Evolutionary conservation across 179 eudicot species (phyloP), one percentile per base, ranked within the genome.

Genomic region (Spinacia oleracea): DNA sequence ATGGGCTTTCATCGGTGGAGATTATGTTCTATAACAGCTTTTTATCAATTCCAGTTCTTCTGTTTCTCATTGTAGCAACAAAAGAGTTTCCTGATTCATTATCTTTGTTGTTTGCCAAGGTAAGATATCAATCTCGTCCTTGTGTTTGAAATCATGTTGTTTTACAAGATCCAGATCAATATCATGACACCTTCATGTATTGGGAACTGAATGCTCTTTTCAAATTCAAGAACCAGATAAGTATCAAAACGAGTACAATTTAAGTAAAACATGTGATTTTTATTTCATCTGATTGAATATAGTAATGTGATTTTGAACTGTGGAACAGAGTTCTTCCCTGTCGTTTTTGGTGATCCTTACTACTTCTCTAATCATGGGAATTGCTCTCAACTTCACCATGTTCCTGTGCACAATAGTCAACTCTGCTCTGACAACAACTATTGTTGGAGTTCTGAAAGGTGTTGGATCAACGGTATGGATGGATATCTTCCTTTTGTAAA

Each of bases 391-490:
- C 90, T 96, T 89, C 85, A 96, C 99, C 76, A 96, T 96, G 99
- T 96, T 96, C 88, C 80, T 93, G 73, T 96, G 99, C 73, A 96
- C 99, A 42, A 90, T 96, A 27, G 96, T 96, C 75, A 96, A 96
- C 87, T 96, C 99, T 53, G 99, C 99, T 77, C 82, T 96, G 42
- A 96, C 98, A 1, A 96, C 99, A 31, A 96, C 99, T 64, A 96
- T 93, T 31, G 99, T 96, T 25, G 99, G 99, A 53, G 99, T 96
- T 87, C 92, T 96, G 70, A 96, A 96, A 86, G 99, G 99, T 10
- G 99, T 96, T 83, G 98, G 92, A 10, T 93, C 99, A 56, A 93
- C 97, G 84, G 99, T 96, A 92, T 50, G 91, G 29, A 45, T 64
- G 48, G 23, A n/a, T n/a, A n/a, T n/a, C 45, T 73, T 27, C 18